Evolutionary conservation across 495 filamentous ascomycete genomes (phyloP), one percentile per base, ranked within the genome.

Genomic region (Penicillium alfredii): DNA sequence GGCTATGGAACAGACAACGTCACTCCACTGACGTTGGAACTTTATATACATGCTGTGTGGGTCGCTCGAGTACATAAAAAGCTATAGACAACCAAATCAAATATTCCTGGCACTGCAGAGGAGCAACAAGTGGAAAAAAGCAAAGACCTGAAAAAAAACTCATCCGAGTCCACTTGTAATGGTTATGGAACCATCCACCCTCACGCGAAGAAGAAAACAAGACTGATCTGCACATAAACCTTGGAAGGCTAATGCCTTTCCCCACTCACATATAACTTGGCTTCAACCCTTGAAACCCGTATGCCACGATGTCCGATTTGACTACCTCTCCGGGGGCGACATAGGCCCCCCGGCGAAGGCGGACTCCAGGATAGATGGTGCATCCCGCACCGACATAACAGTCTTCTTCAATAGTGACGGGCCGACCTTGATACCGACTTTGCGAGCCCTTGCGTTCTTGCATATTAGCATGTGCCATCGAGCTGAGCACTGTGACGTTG

Each of bases 361-460:
- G 57, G 12, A 74, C 66, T 25, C 76, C 76, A 31, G 67, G 82
- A 44, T 89, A 71, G 46, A 98, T 90, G 10, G 81, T 88, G 17
- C 81, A 86, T 45, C 84, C 84, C 11, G 82, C 82, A 12, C 89
- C 90, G 47, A 95, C 81, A 75, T 84, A 90, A 45, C 86, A 88
- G 47, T 96, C 87, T 33, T 90, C 85, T 46, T 85, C 86, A 42
- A 98, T 90, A 10, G 71, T 72, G 34, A 98, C 81, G 5, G 74
- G 71, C 21, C 78, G 77, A 3, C 84, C 89, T 31, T 80, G 58
- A 41, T 83, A 81, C 5, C 76, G 76, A 24, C 86, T 86, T 44
- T 77, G 73, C 34, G 80, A 81, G 3, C 88, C 90, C 38, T 80
- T 76, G 16, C 88, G 71, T 47, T 77, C 73, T 53, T 82, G 76